A percentile compares a stretch with the other conserved stretches of the same genome.
Evolutionary conservation across 345 rosid genomes (phyloP).

Genomic region (Reutealis trisperma): DNA sequence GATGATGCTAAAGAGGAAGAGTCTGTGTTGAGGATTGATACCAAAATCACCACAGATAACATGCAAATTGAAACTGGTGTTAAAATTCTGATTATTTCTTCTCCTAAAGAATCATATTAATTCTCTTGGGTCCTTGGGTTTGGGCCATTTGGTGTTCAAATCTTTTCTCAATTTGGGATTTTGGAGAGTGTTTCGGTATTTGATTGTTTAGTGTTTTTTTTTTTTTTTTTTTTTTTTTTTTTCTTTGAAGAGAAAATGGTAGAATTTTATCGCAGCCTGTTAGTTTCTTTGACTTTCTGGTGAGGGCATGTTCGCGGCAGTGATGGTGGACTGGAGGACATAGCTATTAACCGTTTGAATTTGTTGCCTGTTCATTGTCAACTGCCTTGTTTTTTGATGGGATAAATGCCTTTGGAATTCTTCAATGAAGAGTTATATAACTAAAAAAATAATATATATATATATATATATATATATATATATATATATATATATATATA

Average conservation of each 20-base stretch:
- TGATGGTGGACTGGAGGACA: not conserved
- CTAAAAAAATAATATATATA: no score
- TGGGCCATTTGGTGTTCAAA: conserved; percentile 55
- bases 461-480: no score
- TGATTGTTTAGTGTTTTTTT: not conserved
- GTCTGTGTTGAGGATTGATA: conserved; percentile 58
- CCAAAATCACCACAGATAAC: conserved; percentile 79
- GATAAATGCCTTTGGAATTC: no score
- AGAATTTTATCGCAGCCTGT: not conserved
- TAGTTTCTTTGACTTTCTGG: not conserved
- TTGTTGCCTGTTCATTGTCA: no score
- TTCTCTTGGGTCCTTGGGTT: conserved; percentile 52
- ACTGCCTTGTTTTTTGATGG: no score
- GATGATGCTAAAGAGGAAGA: conserved; percentile 44
- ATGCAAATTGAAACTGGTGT: conserved; percentile 88
- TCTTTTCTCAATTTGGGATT: conserved; percentile 25
- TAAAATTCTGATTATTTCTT: conserved; percentile 79
- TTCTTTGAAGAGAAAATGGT: not conserved
- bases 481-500: no score
- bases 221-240: no score
- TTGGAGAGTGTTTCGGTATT: not conserved
- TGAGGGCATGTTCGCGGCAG: not conserved
- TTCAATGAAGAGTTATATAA: no score
- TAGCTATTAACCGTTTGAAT: not conserved
- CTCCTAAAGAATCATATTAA: conserved; percentile 68